These are phyloP conservation scores for Takashimella tepidaria DNA, from an alignment of 1,284 basidiomycete genomes.

Conservation along the genomic window DNA sequence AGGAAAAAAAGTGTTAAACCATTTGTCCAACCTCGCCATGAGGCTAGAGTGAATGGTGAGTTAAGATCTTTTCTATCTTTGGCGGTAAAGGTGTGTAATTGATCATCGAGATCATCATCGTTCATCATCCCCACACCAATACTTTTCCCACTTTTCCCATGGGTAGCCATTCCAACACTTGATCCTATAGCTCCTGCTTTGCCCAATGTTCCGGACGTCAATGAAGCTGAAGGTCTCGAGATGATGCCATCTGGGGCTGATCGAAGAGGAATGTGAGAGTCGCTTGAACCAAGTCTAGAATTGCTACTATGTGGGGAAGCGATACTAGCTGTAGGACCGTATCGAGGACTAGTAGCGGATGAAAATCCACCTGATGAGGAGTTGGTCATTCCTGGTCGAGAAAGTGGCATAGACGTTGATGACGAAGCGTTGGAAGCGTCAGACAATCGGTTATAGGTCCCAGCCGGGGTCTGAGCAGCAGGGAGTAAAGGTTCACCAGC, in stretches of 20 bases:
- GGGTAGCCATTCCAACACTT: background rate
- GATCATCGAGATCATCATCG: slow-evolving; percentile 52
- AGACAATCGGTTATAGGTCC: slow-evolving; percentile 33
- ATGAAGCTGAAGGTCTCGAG: background rate
- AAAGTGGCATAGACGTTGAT: background rate
- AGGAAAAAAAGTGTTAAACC: slow-evolving; percentile 53
- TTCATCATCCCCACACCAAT: slow-evolving; percentile 13
- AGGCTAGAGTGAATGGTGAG: slow-evolving; percentile 48
- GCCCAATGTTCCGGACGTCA: slow-evolving; percentile 5
- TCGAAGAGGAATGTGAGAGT: background rate
- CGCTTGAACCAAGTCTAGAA: background rate
- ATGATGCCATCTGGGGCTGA: background rate
- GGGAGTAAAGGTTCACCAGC: slow-evolving; percentile 32
- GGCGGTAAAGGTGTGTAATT: slow-evolving; percentile 54
- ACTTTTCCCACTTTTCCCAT: background rate
- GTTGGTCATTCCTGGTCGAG: background rate
- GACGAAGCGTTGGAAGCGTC: slow-evolving; percentile 30
- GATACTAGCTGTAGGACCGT: slow-evolving; percentile 23
- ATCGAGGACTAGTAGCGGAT: slow-evolving; percentile 9
- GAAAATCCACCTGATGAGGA: slow-evolving; percentile 15
- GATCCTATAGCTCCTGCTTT: background rate
- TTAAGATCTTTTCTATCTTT: slow-evolving; percentile 26
- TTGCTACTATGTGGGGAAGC: background rate
- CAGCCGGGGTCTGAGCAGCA: slow-evolving; percentile 24
- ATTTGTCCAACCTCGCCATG: slow-evolving; percentile 50